phyloP scores from a whole-genome alignment of 2,329 filamentous ascomycete genomes.

The Ophiostoma triangulosporum region DNA sequence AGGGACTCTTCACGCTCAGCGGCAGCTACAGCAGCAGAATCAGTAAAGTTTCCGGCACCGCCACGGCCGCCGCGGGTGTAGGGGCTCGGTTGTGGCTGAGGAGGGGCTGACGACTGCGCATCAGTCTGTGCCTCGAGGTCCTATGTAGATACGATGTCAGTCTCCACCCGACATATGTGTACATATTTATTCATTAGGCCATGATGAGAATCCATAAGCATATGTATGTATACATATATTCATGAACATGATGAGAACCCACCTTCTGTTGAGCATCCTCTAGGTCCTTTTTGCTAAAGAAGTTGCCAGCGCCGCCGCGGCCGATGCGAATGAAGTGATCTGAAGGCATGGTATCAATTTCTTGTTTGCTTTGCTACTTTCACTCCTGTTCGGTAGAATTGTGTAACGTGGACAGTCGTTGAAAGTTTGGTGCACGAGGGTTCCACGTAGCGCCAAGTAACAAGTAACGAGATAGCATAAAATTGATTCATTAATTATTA shows the following conservation, averaged over 20 bases:
- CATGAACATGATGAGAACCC: too few relatives aligned
- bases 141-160: slow-evolving; percentile 16
- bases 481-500: too few relatives aligned
- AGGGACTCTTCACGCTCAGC: slow-evolving; percentile 23
- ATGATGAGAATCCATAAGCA: too few relatives aligned
- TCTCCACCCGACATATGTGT: too few relatives aligned
- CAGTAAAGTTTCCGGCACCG: slow-evolving; percentile 47
- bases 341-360: neutral
- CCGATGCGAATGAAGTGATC: slow-evolving; percentile 31
- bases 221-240: too few relatives aligned
- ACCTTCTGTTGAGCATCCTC: slow-evolving; percentile 26
- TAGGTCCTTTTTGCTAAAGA: slow-evolving; percentile 37
- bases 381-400: neutral
- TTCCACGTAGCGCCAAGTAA: too few relatives aligned
- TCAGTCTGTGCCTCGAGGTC: slow-evolving; percentile 27
- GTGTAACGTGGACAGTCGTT: neutral
- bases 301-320: slow-evolving; percentile 53
- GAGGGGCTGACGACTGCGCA: slow-evolving; percentile 6
- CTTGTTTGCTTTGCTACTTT: neutral
- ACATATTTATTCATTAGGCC: too few relatives aligned
- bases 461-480: too few relatives aligned
- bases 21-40: slow-evolving; percentile 22
- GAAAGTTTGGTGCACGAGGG: too few relatives aligned
- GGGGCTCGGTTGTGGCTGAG: slow-evolving; percentile 14
- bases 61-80: slow-evolving; percentile 40